Percentiles rank a stretch among this genome's conserved stretches.
Evolutionary conservation across 176 grass and related monocot genomes (phyloP).

Genomic region (Pontederia paniculata): DNA sequence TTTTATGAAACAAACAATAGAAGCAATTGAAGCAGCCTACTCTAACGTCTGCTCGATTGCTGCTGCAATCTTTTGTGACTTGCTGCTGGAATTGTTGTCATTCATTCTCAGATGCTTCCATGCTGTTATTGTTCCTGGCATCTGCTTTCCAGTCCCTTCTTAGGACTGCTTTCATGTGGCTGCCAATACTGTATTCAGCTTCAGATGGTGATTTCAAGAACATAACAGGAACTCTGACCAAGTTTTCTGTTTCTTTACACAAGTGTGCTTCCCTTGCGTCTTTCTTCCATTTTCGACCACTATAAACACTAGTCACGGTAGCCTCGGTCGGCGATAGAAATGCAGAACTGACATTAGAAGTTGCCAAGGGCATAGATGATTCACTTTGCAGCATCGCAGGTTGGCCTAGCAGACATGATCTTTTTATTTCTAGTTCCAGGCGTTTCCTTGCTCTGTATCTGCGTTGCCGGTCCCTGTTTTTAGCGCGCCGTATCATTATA

Average conservation of each 20-base stretch:
- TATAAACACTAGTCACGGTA: neutral
- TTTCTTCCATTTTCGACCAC: constrained; percentile 18
- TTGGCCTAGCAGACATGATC: neutral
- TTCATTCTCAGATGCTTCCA: no score
- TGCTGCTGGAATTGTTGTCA: no score
- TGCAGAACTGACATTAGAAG: neutral
- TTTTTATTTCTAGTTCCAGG: constrained; percentile 4
- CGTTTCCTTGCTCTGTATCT: constrained; percentile 20
- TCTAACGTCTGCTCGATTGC: no score
- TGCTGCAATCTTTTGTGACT: no score
- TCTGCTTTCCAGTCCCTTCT: constrained; percentile 19
- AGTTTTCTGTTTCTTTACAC: neutral
- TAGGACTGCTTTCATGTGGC: neutral
- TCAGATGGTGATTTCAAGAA: neutral
- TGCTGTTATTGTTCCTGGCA: constrained; percentile 5
- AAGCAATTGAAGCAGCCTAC: no score
- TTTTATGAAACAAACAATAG: no score
- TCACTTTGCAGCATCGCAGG: neutral
- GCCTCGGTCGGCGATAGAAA: neutral
- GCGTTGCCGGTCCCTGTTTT: constrained; percentile 19
- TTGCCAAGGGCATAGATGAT: neutral
- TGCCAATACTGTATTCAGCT: neutral
- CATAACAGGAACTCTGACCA: neutral
- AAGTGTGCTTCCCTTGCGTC: constrained; percentile 11
- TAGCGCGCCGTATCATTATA: constrained; percentile 2